Evolutionary conservation across 139 green algal species (phyloP).

Genomic region (Diplosphaera chodatii): DNA sequence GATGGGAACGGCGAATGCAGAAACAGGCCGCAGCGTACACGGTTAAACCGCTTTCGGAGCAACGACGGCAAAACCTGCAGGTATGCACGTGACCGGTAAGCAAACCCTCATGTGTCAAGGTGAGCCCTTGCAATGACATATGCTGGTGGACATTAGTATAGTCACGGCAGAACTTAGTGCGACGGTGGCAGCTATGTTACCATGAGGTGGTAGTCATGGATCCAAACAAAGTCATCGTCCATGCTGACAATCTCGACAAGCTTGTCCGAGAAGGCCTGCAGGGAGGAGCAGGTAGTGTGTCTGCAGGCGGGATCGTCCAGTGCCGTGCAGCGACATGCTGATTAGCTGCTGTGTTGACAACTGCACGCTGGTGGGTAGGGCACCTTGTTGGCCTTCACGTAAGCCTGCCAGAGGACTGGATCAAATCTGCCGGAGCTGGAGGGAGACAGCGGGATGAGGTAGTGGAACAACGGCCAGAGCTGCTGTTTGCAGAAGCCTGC

Average conservation of each 20-base stretch:
- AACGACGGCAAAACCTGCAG: constrained; percentile 70
- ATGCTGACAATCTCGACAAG: constrained; percentile 70
- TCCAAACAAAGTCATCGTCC: constrained; percentile 93
- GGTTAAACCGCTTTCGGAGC: constrained; percentile 76
- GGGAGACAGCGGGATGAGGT: constrained; percentile 86
- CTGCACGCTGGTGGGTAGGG: neutral
- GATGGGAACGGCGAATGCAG: constrained; percentile 97
- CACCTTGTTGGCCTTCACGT: constrained; percentile 96
- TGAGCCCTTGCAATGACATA: no score
- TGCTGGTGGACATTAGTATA: no score
- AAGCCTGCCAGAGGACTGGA: constrained; percentile 85
- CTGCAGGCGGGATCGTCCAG: no score
- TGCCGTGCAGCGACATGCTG: no score
- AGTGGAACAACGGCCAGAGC: constrained; percentile 98
- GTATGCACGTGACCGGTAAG: no score
- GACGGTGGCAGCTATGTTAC: no score
- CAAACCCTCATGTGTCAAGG: no score
- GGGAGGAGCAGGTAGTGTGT: no score
- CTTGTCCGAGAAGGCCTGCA: constrained; percentile 65
- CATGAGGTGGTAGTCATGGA: constrained; percentile 99
- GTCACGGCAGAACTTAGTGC: no score
- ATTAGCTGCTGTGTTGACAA: no score
- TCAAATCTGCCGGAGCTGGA: constrained; percentile 72
- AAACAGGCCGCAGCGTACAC: constrained; percentile 82
- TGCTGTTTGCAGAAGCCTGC: constrained; percentile 97